Conservation (phyloP, 371 early-diverging fungal species). For the Mucor sp. region DNA sequence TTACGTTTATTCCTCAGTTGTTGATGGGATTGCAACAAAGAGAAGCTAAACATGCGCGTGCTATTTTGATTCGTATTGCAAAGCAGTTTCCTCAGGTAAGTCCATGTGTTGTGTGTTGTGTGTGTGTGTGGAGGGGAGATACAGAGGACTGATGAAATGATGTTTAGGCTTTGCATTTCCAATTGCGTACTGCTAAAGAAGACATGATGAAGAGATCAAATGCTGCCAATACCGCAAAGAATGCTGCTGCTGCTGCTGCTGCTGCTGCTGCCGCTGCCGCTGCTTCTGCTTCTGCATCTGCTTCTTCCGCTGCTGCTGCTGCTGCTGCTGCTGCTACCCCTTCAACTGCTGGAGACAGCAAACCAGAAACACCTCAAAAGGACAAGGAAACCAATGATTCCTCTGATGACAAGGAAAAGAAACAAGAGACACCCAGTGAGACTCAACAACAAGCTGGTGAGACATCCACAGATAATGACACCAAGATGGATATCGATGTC, state of each 20-base stretch:
- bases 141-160: neutral
- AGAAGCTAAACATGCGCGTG: constrained; percentile 80
- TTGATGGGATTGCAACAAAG: constrained; percentile 75
- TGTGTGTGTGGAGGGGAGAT: too few relatives aligned
- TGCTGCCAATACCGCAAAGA: constrained; percentile 8
- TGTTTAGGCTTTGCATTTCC: constrained; percentile 81
- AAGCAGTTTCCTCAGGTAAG: constrained; percentile 92
- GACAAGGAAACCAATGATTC: neutral
- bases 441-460: neutral
- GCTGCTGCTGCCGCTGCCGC: neutral
- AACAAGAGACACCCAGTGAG: neutral
- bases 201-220: constrained; percentile 71
- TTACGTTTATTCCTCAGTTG: constrained; percentile 96
- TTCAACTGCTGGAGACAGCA: too few relatives aligned
- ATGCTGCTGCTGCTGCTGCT: neutral
- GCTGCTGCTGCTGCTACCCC: neutral
- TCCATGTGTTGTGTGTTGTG: too few relatives aligned
- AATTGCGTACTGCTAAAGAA: constrained; percentile 90
- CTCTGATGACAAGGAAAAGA: neutral
- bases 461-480: neutral
- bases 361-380: neutral
- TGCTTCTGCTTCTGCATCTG: neutral
- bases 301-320: neutral
- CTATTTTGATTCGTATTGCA: constrained; percentile 89
- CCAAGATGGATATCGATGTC: neutral